phyloP scores from a whole-genome alignment of 371 early-diverging fungal species.

The Smittium mucronatum region DNA sequence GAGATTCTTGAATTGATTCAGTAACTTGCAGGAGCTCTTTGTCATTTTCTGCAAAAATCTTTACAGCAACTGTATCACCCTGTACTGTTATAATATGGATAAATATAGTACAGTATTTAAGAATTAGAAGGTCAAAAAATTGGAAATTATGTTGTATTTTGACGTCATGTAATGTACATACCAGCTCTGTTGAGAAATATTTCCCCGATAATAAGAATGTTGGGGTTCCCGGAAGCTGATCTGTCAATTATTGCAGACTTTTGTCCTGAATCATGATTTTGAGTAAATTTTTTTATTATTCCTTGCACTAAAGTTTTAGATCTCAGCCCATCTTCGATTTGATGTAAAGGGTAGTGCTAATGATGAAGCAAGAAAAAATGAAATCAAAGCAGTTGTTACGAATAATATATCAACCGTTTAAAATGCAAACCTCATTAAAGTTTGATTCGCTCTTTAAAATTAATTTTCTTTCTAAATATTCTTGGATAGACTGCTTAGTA shows the following conservation, averaged over 20 bases:
- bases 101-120: neutral
- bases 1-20: neutral
- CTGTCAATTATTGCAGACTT: slow-evolving; percentile 46
- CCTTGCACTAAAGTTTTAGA: slow-evolving; percentile 18
- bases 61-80: slow-evolving; percentile 22
- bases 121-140: neutral
- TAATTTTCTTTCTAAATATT: neutral
- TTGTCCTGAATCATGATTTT: slow-evolving; percentile 36
- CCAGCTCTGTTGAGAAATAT: slow-evolving; percentile 68
- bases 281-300: slow-evolving; percentile 35
- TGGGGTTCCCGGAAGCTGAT: slow-evolving; percentile 31
- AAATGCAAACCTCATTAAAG: slow-evolving; percentile 9
- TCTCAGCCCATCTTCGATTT: slow-evolving; percentile 24
- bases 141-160: neutral
- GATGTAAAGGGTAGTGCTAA: slow-evolving; percentile 13
- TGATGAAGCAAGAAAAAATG: neutral
- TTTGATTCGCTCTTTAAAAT: neutral
- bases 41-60: slow-evolving; percentile 35
- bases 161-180: slow-evolving; percentile 20
- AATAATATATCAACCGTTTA: too few species aligned
- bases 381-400: too few species aligned
- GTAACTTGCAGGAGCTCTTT: slow-evolving; percentile 17
- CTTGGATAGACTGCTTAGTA: slow-evolving; percentile 5
- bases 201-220: slow-evolving; percentile 50
- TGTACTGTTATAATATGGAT: neutral